Evolutionary conservation across 192 early-diverging fungal species (phyloP).

Genomic region (Podochytrium sp.): DNA sequence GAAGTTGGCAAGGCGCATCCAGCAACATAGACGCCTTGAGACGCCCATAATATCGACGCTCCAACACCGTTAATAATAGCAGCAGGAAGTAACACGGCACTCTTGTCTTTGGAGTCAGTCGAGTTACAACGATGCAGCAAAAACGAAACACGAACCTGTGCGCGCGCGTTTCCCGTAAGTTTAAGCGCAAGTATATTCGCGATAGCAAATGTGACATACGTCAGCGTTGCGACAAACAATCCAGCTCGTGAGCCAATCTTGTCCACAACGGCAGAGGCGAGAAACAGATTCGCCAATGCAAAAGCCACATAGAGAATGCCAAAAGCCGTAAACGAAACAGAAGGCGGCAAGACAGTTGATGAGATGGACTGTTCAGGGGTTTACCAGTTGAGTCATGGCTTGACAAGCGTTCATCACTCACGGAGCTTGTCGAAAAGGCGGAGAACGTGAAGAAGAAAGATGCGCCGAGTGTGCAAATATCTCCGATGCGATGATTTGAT

Average conservation of each 20-base stretch:
- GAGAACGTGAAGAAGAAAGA: conserved; percentile 25
- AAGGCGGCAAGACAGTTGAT: conserved; percentile 18
- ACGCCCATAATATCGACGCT: conserved; percentile 17
- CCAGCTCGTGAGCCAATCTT: conserved; percentile 8
- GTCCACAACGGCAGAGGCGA: conserved; percentile 28
- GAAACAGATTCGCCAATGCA: conserved; percentile 16
- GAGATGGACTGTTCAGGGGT: conserved; percentile 3
- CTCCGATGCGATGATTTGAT: neutral
- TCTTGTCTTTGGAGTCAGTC: neutral
- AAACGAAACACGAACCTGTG: conserved; percentile 15
- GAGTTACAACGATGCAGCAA: neutral
- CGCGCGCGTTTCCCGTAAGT: neutral
- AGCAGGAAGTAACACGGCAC: conserved; percentile 16
- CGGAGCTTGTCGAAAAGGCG: conserved; percentile 3
- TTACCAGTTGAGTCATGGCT: neutral
- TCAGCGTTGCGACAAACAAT: conserved; percentile 15
- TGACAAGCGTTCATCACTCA: neutral
- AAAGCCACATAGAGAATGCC: conserved; percentile 20
- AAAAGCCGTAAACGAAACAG: neutral
- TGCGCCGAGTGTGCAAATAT: conserved; percentile 2
- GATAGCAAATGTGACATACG: neutral
- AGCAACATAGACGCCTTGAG: conserved; percentile 19
- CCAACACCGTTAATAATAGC: conserved; percentile 17
- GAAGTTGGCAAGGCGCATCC: neutral
- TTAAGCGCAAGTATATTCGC: conserved; percentile 11